Base-by-base conservation (phyloP, 768 basidiomycete species). In the Lepiota subincarnata region DNA sequence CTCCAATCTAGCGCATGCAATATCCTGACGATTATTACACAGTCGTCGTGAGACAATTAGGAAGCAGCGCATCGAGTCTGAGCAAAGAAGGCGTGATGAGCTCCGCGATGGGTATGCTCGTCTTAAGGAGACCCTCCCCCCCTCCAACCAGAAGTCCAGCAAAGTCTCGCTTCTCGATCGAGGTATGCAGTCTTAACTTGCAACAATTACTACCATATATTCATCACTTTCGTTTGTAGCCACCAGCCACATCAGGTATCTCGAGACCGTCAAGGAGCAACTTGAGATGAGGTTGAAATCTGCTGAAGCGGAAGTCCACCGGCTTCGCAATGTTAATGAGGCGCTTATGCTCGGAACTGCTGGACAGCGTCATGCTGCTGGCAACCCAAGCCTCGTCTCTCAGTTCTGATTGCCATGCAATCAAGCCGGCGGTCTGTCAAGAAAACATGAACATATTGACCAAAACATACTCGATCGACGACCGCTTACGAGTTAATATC, bases 1-100 rank as follows among this genome's bases (percentile, higher is more conserved):
- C 55, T 19, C 11, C 1, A 14, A 14, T 24, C 24, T 1, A 37
- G 49, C 44, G 14, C 31, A 28, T 50, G 14, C 56, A 41, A 49
- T 34, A 51, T 31, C 31, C 31, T 48, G 26, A 47, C 11, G 31
- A 45, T 37, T 6, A 41, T 24, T n/a, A 24, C 59, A 38, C 60
- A 79, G 80, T 42, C 89, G 90, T 70, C 88, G 91, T 66, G 91
- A 93, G 76, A 89, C 89, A 52, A 89, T 93, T 63, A 89, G 91
- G 67, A 84, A 84, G 66, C 90, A 92, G 75, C 89, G 91, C 71
- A 93, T 93, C 74, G 91, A 93, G 77, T 92, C 90, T 20, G 91
- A 93, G 76, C 89, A 95, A 77, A 78, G 92, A 60, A 81, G 93
- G 60, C 83, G 93, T 36, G 92, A 95, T 63, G 93, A 96, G 72